phyloP scores from a whole-genome alignment of 2,329 filamentous ascomycete genomes.

The Pestalotiopsis sp. region DNA sequence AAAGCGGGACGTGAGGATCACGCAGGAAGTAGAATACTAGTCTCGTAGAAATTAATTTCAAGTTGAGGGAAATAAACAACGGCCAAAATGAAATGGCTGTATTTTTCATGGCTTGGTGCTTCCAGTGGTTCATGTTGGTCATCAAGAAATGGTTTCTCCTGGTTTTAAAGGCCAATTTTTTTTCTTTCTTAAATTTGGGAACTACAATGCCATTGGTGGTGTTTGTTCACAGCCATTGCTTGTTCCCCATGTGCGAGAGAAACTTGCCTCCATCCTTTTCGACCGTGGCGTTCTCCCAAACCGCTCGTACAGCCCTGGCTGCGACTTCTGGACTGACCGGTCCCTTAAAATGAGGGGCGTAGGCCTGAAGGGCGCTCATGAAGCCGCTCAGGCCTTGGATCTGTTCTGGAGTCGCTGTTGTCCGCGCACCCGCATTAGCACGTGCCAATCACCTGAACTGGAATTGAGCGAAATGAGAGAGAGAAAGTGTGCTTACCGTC shows the following conservation, averaged over 20 bases:
- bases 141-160: too few species aligned
- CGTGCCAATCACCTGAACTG: neutral
- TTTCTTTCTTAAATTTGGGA: too few species aligned
- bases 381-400: constrained; percentile 14
- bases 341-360: constrained; percentile 28
- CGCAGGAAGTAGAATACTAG: too few species aligned
- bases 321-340: constrained; percentile 23
- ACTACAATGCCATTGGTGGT: too few species aligned
- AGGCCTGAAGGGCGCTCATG: constrained; percentile 20
- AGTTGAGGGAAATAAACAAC: too few species aligned
- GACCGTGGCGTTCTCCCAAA: constrained; percentile 28
- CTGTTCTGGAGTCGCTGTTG: constrained; percentile 7
- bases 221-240: constrained; percentile 49
- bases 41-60: too few species aligned
- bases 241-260: constrained; percentile 56
- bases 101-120: too few species aligned
- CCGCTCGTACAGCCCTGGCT: constrained; percentile 20
- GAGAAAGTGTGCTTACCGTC: neutral
- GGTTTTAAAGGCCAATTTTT: too few species aligned
- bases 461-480: neutral
- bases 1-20: constrained; percentile 32
- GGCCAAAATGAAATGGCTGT: too few species aligned
- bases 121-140: too few species aligned
- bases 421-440: too few species aligned
- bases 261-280: constrained; percentile 48